These are phyloP conservation scores for Pleoardoris graminearum DNA, from an alignment of 2,329 filamentous ascomycete genomes.

Conservation along the genomic window DNA sequence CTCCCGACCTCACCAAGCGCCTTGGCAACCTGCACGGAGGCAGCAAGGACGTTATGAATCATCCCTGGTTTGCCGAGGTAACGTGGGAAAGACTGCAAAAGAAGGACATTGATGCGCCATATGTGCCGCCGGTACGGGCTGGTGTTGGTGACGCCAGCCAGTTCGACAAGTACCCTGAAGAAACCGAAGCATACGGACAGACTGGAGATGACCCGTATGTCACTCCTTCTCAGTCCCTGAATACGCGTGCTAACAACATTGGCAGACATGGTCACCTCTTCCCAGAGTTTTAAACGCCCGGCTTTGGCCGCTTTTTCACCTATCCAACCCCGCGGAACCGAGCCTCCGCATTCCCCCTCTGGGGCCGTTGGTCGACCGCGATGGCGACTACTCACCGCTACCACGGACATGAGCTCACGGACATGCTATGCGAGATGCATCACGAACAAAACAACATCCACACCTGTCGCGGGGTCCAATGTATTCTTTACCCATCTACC, in stretches of 20 bases:
- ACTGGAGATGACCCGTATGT: constrained; percentile 84
- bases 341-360: not conserved
- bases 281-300: constrained; percentile 20
- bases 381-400: not conserved
- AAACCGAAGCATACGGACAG: constrained; percentile 87
- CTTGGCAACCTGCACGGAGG: constrained; percentile 92
- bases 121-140: constrained; percentile 92
- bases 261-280: constrained; percentile 28
- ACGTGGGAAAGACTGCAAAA: constrained; percentile 93
- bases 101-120: constrained; percentile 98
- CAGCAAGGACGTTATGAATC: constrained; percentile 88
- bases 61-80: constrained; percentile 95
- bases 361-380: not conserved
- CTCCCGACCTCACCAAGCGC: constrained; percentile 89
- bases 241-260: constrained; percentile 1
- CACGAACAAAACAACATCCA: not conserved
- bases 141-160: constrained; percentile 94
- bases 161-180: constrained; percentile 97
- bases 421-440: constrained; percentile 2
- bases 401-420: constrained; percentile 3
- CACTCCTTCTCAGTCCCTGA: not conserved
- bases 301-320: constrained; percentile 3
- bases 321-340: not conserved
- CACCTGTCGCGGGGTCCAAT: not conserved
- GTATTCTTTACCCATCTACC: constrained; percentile 8